A percentile compares a stretch with the other conserved stretches of the same genome.
Conservation (phyloP, 83 land plant species). For the Isoetes engelmannii region DNA sequence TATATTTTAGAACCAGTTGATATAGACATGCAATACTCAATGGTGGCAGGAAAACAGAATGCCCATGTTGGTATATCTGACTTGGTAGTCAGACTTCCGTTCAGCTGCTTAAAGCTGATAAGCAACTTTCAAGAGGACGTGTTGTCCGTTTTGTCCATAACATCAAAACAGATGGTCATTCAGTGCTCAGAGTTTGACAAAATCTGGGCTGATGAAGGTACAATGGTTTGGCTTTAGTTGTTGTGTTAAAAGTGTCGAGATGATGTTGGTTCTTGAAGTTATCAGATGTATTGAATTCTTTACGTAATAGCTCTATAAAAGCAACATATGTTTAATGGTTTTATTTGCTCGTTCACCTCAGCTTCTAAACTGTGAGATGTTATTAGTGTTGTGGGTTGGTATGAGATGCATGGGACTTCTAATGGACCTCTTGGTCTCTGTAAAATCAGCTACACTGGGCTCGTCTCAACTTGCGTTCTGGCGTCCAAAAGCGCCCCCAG, state of each 20-base stretch:
- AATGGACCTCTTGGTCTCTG: not conserved
- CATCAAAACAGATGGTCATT: conserved; percentile 59
- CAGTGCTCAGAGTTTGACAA: conserved; percentile 82
- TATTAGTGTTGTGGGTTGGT: too few relatives aligned
- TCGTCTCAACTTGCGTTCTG: conserved; percentile 58
- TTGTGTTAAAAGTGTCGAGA: too few relatives aligned
- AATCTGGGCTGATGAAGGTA: conserved; percentile 73
- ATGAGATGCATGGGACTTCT: too few relatives aligned
- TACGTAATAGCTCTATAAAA: too few relatives aligned
- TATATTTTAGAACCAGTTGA: conserved; percentile 90
- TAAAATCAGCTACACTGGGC: conserved; percentile 16
- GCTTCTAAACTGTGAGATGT: too few relatives aligned
- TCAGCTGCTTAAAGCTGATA: conserved; percentile 73
- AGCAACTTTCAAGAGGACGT: conserved; percentile 85
- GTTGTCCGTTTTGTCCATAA: conserved; percentile 62
- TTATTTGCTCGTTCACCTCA: too few relatives aligned
- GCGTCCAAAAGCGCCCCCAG: conserved; percentile 92
- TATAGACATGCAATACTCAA: conserved; percentile 48
- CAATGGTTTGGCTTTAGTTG: too few relatives aligned
- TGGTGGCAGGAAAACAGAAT: conserved; percentile 66
- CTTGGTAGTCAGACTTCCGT: conserved; percentile 72
- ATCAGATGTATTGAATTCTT: too few relatives aligned
- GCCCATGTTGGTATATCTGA: conserved; percentile 67
- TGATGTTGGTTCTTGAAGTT: too few relatives aligned
- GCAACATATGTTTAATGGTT: too few relatives aligned